Percentiles rank a stretch among this genome's conserved stretches.
Conservation (phyloP, 202 grass and related monocot species). For the Sporobolus alterniflorus region DNA sequence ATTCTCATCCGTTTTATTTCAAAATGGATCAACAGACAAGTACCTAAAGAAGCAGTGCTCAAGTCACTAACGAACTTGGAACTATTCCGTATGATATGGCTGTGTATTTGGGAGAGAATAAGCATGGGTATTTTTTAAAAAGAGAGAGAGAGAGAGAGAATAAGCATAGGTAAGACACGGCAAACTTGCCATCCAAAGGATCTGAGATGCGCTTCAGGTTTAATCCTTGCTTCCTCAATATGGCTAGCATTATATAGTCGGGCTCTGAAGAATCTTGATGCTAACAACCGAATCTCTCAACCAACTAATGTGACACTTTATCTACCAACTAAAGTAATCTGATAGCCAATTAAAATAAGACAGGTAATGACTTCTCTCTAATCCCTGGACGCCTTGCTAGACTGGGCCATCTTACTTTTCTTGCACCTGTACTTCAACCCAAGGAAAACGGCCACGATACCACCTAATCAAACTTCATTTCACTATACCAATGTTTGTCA, state of each 20-base stretch:
- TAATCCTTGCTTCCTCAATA: background rate
- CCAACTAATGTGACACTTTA: background rate
- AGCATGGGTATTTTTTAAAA: too few relatives aligned
- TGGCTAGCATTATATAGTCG: background rate
- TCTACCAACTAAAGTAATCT: background rate
- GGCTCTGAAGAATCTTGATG: background rate
- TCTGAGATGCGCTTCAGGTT: background rate
- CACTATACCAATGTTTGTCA: background rate
- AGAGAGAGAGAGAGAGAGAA: too few relatives aligned
- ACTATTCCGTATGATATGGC: background rate
- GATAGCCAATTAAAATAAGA: background rate
- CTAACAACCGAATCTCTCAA: background rate
- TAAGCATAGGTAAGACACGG: background rate
- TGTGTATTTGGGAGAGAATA: too few relatives aligned
- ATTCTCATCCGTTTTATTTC: background rate
- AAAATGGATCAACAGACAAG: background rate
- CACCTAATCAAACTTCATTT: background rate
- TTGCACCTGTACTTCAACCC: too few relatives aligned
- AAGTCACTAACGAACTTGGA: background rate
- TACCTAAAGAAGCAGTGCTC: background rate
- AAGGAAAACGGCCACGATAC: background rate
- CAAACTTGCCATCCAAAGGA: background rate
- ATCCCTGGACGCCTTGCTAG: background rate
- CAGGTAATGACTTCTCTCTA: background rate
- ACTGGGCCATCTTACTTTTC: too few relatives aligned